phyloP scores from a whole-genome alignment of 176 grass and related monocot species.

The Triticum turgidum region DNA sequence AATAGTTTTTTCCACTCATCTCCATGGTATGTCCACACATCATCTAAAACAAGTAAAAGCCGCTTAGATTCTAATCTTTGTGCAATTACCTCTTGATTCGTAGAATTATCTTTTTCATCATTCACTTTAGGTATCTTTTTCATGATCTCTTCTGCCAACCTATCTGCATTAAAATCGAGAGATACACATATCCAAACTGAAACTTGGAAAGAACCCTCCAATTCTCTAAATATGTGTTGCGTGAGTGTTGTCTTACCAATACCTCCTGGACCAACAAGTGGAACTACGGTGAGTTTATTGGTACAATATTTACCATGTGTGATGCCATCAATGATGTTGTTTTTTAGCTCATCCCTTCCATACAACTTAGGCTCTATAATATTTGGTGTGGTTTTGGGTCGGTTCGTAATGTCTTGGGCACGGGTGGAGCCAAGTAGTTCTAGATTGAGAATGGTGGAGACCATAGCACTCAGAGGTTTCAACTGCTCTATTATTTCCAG shows the following conservation, averaged over 20 bases:
- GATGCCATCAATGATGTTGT: neutral
- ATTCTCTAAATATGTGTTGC: slow-evolving; percentile 19
- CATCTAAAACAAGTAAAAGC: slow-evolving; percentile 35
- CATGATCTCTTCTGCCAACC: neutral
- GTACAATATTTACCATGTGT: neutral
- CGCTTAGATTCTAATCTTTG: neutral
- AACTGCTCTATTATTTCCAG: neutral
- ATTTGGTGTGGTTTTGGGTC: neutral
- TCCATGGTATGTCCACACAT: slow-evolving; percentile 6
- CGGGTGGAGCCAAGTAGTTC: neutral
- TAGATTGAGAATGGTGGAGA: neutral
- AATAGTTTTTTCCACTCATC: slow-evolving; percentile 3
- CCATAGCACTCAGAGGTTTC: neutral
- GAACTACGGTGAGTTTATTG: neutral
- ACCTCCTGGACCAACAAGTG: slow-evolving; percentile 41
- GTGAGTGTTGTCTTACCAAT: slow-evolving; percentile 50
- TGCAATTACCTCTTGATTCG: neutral
- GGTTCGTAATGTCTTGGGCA: neutral
- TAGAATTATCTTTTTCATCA: neutral
- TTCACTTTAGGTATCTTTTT: neutral
- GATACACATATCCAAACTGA: slow-evolving; percentile 33
- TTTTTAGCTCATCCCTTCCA: neutral
- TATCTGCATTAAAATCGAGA: neutral
- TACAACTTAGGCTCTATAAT: slow-evolving; percentile 1
- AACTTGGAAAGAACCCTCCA: neutral